phyloP scores from a whole-genome alignment of 495 filamentous ascomycete species.

The Annulohypoxylon stygium region DNA sequence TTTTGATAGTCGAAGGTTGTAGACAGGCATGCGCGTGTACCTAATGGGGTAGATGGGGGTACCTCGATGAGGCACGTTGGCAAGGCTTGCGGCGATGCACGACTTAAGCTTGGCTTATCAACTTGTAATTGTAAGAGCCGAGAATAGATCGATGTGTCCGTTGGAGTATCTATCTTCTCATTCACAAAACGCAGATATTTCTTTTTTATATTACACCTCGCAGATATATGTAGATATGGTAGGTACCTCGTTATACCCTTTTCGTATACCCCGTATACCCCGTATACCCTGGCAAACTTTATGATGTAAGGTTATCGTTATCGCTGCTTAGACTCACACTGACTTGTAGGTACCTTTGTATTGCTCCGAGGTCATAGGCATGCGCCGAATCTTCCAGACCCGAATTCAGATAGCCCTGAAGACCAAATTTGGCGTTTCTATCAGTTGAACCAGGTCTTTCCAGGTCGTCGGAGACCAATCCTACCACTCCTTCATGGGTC shows the following conservation, averaged over 20 bases:
- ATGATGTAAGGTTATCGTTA: conserved; percentile 32
- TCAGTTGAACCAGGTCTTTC: conserved; percentile 41
- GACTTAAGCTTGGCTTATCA: conserved; percentile 1
- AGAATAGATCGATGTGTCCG: not conserved
- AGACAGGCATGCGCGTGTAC: conserved; percentile 40
- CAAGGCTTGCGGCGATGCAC: conserved; percentile 10
- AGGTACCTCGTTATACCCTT: not conserved
- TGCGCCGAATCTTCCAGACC: conserved; percentile 44
- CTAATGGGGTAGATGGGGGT: conserved; percentile 33
- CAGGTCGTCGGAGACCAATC: conserved; percentile 48
- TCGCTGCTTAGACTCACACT: not conserved
- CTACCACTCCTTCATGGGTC: conserved; percentile 35
- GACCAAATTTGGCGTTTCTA: conserved; percentile 21
- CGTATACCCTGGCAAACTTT: conserved; percentile 8
- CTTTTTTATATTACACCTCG: conserved; percentile 3
- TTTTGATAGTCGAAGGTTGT: conserved; percentile 22
- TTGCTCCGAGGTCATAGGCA: not conserved
- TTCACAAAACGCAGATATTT: not conserved
- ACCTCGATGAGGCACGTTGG: conserved; percentile 21
- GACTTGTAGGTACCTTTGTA: conserved; percentile 26
- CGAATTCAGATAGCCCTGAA: conserved; percentile 20
- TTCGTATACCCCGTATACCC: not conserved
- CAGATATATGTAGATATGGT: conserved; percentile 1
- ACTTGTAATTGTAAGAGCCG: not conserved
- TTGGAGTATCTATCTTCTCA: not conserved